phyloP scores from a whole-genome alignment of 257 asterid species.

The Nemophila menziesii region DNA sequence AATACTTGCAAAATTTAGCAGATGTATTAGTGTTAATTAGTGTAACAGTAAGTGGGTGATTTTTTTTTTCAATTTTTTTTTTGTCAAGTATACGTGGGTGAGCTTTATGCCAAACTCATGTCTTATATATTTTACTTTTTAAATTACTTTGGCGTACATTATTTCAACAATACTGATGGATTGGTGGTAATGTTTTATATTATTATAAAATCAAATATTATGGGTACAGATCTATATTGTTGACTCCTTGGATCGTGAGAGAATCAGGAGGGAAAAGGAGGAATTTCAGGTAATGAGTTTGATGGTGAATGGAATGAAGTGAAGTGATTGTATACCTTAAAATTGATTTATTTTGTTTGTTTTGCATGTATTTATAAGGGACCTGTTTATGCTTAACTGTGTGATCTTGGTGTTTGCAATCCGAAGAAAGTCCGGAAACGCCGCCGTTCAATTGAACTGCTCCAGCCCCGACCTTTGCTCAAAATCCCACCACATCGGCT shows the following conservation, averaged over 20 bases:
- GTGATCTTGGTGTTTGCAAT: constrained; percentile 90
- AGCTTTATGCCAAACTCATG: too few species aligned
- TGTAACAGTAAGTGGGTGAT: too few species aligned
- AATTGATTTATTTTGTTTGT: constrained; percentile 12
- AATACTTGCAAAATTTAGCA: too few species aligned
- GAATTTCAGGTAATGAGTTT: constrained; percentile 72
- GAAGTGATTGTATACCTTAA: not conserved
- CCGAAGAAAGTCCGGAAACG: too few species aligned
- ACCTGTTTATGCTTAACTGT: constrained; percentile 92
- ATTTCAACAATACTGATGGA: constrained; percentile 89
- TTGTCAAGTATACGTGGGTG: too few species aligned
- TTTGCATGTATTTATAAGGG: constrained; percentile 68
- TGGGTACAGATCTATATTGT: constrained; percentile 69
- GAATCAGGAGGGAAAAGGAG: constrained; percentile 66
- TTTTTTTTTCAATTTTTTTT: too few species aligned
- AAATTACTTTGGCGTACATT: constrained; percentile 96
- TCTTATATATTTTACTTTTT: too few species aligned
- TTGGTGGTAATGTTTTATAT: constrained; percentile 36
- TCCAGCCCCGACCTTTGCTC: too few species aligned
- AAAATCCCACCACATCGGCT: too few species aligned
- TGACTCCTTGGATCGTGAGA: constrained; percentile 90
- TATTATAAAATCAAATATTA: too few species aligned
- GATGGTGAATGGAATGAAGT: constrained; percentile 7
- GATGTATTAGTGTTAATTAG: too few species aligned
- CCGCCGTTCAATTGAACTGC: too few species aligned